Evolutionary conservation across 495 filamentous ascomycete genomes (phyloP).

Genomic region (Hypoxylon fragiforme): DNA sequence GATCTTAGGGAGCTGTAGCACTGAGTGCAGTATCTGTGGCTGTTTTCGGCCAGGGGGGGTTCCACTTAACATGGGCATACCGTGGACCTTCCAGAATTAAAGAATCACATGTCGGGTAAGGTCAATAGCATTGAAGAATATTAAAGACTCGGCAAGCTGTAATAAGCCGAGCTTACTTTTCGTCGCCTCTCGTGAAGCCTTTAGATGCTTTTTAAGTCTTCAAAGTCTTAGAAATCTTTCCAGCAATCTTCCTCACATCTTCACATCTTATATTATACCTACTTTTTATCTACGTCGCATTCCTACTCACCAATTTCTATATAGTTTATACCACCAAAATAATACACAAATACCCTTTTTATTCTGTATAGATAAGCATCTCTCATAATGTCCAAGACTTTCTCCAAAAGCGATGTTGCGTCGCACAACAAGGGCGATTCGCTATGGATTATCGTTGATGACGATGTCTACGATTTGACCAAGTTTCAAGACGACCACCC

Average conservation of each 20-base stretch:
- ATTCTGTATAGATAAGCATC: slow-evolving; percentile 4
- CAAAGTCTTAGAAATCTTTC: background rate
- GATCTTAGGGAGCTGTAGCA: slow-evolving; percentile 4
- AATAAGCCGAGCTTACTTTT: slow-evolving; percentile 17
- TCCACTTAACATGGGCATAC: slow-evolving; percentile 6
- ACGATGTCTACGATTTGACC: slow-evolving; percentile 95
- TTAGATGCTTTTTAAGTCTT: slow-evolving; percentile 10
- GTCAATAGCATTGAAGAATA: too few species aligned
- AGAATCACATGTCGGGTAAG: slow-evolving; percentile 30
- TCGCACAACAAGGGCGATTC: slow-evolving; percentile 85
- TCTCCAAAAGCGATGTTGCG: slow-evolving; percentile 81
- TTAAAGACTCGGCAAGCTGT: slow-evolving; percentile 22
- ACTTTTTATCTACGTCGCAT: background rate
- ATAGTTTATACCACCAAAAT: too few species aligned
- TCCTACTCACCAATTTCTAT: background rate
- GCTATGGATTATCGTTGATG: slow-evolving; percentile 89
- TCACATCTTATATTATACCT: slow-evolving; percentile 1
- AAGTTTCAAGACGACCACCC: slow-evolving; percentile 94
- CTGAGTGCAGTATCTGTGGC: slow-evolving; percentile 2
- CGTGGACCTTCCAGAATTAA: background rate
- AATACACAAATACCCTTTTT: too few species aligned
- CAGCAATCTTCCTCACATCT: background rate
- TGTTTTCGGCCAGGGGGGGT: slow-evolving; percentile 15
- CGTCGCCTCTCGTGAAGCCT: too few species aligned
- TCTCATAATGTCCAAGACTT: slow-evolving; percentile 80